Conservation (phyloP, 805 yeast species). For the Schizosaccharomyces cryophilus region DNA sequence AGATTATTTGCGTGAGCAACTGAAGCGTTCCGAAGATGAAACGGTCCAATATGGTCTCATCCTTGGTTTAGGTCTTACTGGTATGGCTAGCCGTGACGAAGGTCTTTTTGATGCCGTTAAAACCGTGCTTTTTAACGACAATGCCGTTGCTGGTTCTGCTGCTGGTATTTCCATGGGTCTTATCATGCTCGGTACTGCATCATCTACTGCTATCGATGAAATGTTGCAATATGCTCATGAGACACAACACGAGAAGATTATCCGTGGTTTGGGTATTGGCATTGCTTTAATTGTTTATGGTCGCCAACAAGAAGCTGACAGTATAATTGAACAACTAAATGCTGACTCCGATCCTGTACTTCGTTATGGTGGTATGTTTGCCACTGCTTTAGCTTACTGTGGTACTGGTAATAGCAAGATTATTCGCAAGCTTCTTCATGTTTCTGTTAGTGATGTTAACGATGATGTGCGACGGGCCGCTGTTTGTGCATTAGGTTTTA, state of each 20-base stretch:
- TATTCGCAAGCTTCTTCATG: conserved; percentile 61
- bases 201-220: conserved; percentile 40
- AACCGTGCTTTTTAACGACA: conserved; percentile 64
- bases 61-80: conserved; percentile 85
- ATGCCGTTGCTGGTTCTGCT: conserved; percentile 86
- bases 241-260: conserved; percentile 85
- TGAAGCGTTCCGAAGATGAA: conserved; percentile 46
- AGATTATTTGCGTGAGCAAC: conserved; percentile 47
- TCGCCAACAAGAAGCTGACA: conserved; percentile 58
- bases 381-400: conserved; percentile 85
- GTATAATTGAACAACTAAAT: conserved; percentile 37
- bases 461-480: conserved; percentile 95
- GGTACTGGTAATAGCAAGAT: conserved; percentile 87
- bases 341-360: conserved; percentile 57
- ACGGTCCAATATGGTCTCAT: conserved; percentile 87
- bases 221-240: conserved; percentile 82
- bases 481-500: conserved; percentile 74
- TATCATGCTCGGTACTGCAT: conserved; percentile 78
- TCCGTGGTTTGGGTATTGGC: conserved; percentile 79
- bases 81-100: conserved; percentile 67
- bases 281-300: conserved; percentile 71
- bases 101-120: conserved; percentile 59
- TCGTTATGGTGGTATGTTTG: conserved; percentile 88
- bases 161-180: conserved; percentile 93
- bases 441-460: conserved; percentile 87